Base-by-base conservation (phyloP, 805 yeast genomes). In the Cyberlindnera misumaiensis region DNA sequence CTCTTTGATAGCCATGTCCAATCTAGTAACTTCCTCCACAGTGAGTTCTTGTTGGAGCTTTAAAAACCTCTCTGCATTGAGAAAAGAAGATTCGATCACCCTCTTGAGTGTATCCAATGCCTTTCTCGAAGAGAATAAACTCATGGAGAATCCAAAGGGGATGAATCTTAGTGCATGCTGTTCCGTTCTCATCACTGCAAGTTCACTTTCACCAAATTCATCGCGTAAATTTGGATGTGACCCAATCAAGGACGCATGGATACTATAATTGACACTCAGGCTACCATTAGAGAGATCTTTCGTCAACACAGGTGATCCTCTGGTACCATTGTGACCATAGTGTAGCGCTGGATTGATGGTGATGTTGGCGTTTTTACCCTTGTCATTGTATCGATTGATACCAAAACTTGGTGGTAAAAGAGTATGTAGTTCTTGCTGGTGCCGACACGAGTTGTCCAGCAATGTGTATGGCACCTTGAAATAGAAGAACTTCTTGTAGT, bases 161-260 rank as follows among this genome's bases (percentile, higher is more conserved):
- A 65, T 58, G 25, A 65, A 58, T 46, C 72, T 56, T 7, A 67
- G 42, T 26, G 60, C 55, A 40, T 62, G 63, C 27, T 63, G 66
- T 15, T 49, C 51, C 29, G 63, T 66, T 26, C 41, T 56, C 56
- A 65, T 49, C 13, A 64, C 53, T 22, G 54, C 57, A 11, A 59
- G 43, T 35, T 54, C 48, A 15, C 37, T 36, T 8, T 34, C 11
- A 1, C 39, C 54, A 13, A 15, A 14, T 2, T 17, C 13, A 10
- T 53, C 52, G 28, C 42, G 49, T 30, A 10, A 12, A 7, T 36
- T 37, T 20, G 49, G 42, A 38, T 65, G 63, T 38, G 70, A 64
- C 16, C 75, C 80, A 31, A 77, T 74, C 40, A 77, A 61, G 40
- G 72, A 70, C 6, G 80, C 79, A 46, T 75, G 80, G 24, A 77